Percentiles rank a stretch among this genome's conserved stretches.
Evolutionary conservation across 2,329 filamentous ascomycete species (phyloP).

Genomic region (Drechslerella coelobrocha): DNA sequence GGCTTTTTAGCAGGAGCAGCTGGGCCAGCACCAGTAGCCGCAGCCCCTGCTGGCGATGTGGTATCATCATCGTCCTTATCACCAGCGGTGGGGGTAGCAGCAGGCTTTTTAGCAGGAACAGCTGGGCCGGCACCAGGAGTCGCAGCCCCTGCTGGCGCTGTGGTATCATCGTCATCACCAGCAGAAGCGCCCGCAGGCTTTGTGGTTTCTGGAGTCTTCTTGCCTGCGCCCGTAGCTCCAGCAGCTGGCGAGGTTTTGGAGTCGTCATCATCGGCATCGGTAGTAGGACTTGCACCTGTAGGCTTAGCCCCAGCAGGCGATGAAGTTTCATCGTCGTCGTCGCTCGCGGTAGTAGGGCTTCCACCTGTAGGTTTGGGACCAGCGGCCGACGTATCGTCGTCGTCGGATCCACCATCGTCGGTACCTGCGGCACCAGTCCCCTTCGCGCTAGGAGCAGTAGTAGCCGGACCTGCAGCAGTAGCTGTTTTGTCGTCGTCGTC

Average conservation of each 20-base stretch:
- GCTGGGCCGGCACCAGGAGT: background rate
- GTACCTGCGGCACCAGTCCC: no score
- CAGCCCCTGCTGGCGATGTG: background rate
- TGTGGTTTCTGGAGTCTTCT: no score
- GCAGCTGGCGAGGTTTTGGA: background rate
- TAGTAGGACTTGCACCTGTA: background rate
- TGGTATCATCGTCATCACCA: background rate
- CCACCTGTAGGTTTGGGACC: no score
- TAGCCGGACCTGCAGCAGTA: no score
- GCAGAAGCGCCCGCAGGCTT: background rate
- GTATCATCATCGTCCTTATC: background rate
- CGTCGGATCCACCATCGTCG: no score
- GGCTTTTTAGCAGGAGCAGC: background rate
- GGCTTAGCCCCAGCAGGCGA: background rate
- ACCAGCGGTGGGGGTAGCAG: background rate
- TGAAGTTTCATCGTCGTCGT: background rate
- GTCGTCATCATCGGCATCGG: slow-evolving; percentile 9
- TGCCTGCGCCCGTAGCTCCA: no score
- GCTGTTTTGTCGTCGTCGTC: no score
- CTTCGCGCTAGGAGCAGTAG: no score
- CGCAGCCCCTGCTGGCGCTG: no score
- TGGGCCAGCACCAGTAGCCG: background rate
- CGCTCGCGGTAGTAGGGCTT: no score
- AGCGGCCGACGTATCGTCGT: no score
- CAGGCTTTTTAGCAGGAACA: background rate